Base-by-base conservation (phyloP, 306 rosid species). In the Macrotyloma uniflorum region DNA sequence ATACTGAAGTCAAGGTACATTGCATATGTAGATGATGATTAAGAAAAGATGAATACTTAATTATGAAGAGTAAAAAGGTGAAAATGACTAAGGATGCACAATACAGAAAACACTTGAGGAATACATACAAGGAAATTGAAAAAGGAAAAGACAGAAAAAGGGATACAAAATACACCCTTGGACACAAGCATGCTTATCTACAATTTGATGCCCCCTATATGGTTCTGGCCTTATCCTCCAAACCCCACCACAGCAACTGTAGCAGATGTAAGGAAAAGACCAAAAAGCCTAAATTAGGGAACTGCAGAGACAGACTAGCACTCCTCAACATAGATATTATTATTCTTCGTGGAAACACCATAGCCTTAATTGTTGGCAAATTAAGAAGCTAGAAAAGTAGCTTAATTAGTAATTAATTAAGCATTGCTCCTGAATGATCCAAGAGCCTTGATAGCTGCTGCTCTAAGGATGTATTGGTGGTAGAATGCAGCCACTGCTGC, bases 361-460 rank as follows among this genome's bases (percentile, higher is more conserved):
- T 38, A 46, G 43, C 59, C 55, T 67, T n/a, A n/a, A n/a, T n/a
- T 15, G 6, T 67, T 61, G 72, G 15, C 19, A 67, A 1, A 75
- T n/a, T 18, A 58, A 63, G 10, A 38, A 38, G 13, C 42, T 8
- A 38, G 13, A 38, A 38, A 38, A 38, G 4, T 72, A 33, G 80
- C 77, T 81, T 16, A 47, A 15, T 53, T 30, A 72, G 3, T 20
- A 19, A 20, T 54, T 33, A 90, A 79, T 90, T 87, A 79, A 50
- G 77, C 77, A 71, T 92, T 95, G 97, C 98, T 92, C 80, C 98
- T 89, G 90, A 95, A 95, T 28, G 98, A 95, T 46, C 98, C 98
- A n/a, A 95, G 96, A 70, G 98, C 98, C 62, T 95, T 95, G 42
- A 95, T 91, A 15, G 98, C 98, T 22, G 82, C 89, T 32, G 97